phyloP scores from a whole-genome alignment of 2,329 filamentous ascomycete genomes.

The Fusarium lateritium region DNA sequence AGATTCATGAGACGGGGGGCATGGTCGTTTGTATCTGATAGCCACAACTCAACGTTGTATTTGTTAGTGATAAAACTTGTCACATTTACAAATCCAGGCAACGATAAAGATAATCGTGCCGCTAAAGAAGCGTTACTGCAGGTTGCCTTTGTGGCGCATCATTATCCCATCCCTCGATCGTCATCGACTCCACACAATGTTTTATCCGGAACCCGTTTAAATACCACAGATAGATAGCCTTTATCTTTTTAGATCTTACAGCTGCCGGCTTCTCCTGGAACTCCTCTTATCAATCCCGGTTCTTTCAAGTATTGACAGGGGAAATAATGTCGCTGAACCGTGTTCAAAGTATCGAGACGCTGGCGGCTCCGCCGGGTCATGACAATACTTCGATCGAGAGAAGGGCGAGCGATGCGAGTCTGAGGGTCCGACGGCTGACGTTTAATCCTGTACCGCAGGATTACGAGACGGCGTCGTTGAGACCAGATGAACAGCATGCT shows the following conservation, averaged over 20 bases:
- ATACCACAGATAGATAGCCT: not conserved
- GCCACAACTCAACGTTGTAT: conserved; percentile 23
- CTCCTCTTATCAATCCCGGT: not conserved
- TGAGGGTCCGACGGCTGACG: conserved; percentile 64
- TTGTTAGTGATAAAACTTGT: conserved; percentile 30
- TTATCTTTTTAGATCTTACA: not conserved
- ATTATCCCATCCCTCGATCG: conserved; percentile 33
- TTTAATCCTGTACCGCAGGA: conserved; percentile 70
- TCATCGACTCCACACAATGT: conserved; percentile 33
- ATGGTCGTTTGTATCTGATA: not conserved
- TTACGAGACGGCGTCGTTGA: conserved; percentile 61
- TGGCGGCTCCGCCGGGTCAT: conserved; percentile 52
- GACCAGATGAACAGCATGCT: conserved; percentile 55
- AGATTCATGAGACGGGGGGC: not conserved
- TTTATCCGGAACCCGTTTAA: conserved; percentile 19
- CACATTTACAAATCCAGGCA: conserved; percentile 4
- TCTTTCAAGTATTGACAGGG: not conserved
- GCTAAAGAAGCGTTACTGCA: conserved; percentile 29
- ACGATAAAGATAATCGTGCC: conserved; percentile 15
- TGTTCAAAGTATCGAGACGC: conserved; percentile 67
- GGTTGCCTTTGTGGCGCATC: conserved; percentile 32
- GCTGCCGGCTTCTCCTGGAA: not conserved
- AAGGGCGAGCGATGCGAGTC: conserved; percentile 62
- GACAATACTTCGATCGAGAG: conserved; percentile 48
- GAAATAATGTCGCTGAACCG: conserved; percentile 66